Conservation (phyloP, 305 asterid genomes). For the Solanum aculeatissimum region DNA sequence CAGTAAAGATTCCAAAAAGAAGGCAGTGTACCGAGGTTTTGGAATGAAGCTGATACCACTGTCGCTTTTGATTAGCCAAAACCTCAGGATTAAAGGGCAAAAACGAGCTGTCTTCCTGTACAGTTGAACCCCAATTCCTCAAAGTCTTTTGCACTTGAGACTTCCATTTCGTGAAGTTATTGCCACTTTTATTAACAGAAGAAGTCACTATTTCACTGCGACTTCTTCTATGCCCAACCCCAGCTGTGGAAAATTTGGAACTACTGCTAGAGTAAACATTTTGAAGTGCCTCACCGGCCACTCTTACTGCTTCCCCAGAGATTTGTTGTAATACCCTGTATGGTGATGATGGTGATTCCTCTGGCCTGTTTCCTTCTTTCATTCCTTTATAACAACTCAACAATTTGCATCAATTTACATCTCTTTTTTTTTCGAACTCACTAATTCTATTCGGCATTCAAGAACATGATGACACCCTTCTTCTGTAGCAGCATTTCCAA, state of each 20-base stretch:
- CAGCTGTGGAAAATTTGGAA: constrained; percentile 11
- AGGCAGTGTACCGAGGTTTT: constrained; percentile 50
- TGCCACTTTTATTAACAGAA: constrained; percentile 16
- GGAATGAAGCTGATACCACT: constrained; percentile 83
- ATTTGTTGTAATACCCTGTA: constrained; percentile 38
- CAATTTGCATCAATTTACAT: not conserved
- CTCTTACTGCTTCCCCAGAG: constrained; percentile 48
- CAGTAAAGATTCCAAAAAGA: not conserved
- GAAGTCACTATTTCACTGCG: constrained; percentile 50
- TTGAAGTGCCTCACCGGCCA: constrained; percentile 47
- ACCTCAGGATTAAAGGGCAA: constrained; percentile 81
- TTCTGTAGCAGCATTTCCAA: not conserved
- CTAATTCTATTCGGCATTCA: not conserved
- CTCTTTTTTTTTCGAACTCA: not conserved
- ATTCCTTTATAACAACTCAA: not conserved
- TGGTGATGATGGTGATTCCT: constrained; percentile 45
- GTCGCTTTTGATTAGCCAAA: constrained; percentile 87
- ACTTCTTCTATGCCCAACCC: constrained; percentile 51
- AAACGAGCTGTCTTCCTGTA: constrained; percentile 28
- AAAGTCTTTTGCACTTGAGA: constrained; percentile 63
- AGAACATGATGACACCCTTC: not conserved
- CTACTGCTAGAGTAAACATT: constrained; percentile 22
- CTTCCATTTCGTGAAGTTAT: constrained; percentile 53
- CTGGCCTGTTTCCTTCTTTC: constrained; percentile 20
- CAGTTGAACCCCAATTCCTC: constrained; percentile 40